Conservation (phyloP, 2,329 filamentous ascomycete species). For the Aspergillus phoenicis region DNA sequence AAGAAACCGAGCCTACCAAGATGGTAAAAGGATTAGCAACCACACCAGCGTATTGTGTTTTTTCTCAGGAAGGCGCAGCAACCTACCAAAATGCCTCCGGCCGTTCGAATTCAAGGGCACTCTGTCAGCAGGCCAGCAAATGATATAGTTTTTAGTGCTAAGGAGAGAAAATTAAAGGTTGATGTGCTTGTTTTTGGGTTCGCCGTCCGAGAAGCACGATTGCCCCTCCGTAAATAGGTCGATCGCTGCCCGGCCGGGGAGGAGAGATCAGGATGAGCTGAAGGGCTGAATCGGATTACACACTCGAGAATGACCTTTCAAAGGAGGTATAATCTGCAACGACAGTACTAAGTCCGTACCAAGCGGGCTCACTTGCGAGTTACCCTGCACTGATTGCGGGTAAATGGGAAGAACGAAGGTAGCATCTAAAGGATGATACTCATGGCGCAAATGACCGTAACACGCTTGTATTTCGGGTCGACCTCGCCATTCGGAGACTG, state of each 20-base stretch:
- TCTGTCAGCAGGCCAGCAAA: neutral
- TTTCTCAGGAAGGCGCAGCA: neutral
- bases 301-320: constrained; percentile 8
- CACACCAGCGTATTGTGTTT: neutral
- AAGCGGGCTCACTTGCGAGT: constrained; percentile 21
- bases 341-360: constrained; percentile 19
- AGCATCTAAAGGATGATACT: constrained; percentile 28
- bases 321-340: constrained; percentile 12
- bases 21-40: neutral
- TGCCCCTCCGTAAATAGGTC: neutral
- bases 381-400: constrained; percentile 21
- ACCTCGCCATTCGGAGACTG: constrained; percentile 30
- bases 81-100: neutral
- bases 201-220: neutral
- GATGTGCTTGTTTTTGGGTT: neutral
- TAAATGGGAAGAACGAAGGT: constrained; percentile 15
- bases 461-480: constrained; percentile 27
- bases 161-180: neutral
- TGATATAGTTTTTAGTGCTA: neutral
- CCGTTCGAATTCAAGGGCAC: neutral
- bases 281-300: neutral
- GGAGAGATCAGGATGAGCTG: neutral
- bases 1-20: neutral
- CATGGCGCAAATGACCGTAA: constrained; percentile 32
- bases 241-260: neutral